Evolutionary conservation across 2,329 filamentous ascomycete genomes (phyloP), one percentile per base, ranked within the genome.

Genomic region (Colletotrichum eremochloae): DNA sequence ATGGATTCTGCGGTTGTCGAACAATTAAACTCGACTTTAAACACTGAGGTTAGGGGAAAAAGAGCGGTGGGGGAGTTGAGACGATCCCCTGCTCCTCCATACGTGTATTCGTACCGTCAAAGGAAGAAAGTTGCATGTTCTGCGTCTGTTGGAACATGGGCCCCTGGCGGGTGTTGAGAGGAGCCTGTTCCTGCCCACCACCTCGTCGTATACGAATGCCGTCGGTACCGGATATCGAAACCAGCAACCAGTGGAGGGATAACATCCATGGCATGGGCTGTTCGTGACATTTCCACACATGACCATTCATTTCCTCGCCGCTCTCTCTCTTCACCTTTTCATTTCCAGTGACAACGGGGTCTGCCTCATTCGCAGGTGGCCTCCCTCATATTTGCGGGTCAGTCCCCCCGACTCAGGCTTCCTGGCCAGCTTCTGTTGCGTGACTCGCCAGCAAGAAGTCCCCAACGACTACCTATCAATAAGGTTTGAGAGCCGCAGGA

Each of bases 261-360:
- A 24, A 24, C 24, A 20, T n/a, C 18, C 20, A 8, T 7, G 6
- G 15, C 2, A 7, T 2, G n/a, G n/a, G n/a, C 14, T 50, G n/a
- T 14, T 14, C 29, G 1, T 24, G n/a, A 8, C n/a, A 24, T 14
- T 50, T 50, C 3, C 1, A 24, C 3, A 50, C 2, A 12, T 3
- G 1, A 1, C 1, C 20, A 5, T 12, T 24, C 8, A 12, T 12
- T 3, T 9, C 3, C 11, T 2, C 6, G 4, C 7, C 6, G 2
- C 2, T 20, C 1, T 24, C 9, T 24, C 0, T 12, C 4, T 11
- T 24, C 46, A 48, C 15, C 44, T n/a, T n/a, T 24, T 48, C n/a
- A 12, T 48, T 4, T 4, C 5, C 1, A n/a, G 46, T 5, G n/a
- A 48, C n/a, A 24, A 24, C n/a, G 3, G n/a, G 9, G 8, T 24